Conservation (phyloP, 192 early-diverging fungal genomes). For the Spizellomyces sp. region DNA sequence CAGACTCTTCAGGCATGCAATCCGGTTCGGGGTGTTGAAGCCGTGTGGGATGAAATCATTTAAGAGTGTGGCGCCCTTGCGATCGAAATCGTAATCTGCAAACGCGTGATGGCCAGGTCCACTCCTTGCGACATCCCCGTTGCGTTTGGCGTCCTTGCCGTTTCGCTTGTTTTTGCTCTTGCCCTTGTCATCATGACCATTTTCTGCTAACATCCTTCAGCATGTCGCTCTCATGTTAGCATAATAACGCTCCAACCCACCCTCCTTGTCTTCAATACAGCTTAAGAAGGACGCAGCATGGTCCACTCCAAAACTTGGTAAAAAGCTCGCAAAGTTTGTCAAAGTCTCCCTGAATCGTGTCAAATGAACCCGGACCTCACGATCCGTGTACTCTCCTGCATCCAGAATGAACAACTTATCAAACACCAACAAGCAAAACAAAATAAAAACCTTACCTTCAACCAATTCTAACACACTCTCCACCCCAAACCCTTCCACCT, state of each 20-base stretch:
- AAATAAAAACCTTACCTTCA: conserved; percentile 5
- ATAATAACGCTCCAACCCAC: conserved; percentile 41
- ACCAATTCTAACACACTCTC: conserved; percentile 62
- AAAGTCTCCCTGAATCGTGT: conserved; percentile 85
- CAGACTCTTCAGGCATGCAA: conserved; percentile 59
- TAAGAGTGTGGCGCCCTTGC: conserved; percentile 21
- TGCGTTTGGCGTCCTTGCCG: conserved; percentile 40
- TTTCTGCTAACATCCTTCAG: too few species aligned
- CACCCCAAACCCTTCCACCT: conserved; percentile 67
- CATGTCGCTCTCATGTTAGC: neutral
- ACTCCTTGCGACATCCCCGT: conserved; percentile 10
- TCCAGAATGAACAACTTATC: too few species aligned
- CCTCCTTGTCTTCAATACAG: conserved; percentile 58
- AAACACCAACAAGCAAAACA: neutral
- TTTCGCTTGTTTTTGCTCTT: conserved; percentile 28
- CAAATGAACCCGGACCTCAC: conserved; percentile 89
- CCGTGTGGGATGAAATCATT: conserved; percentile 58
- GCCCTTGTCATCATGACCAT: neutral
- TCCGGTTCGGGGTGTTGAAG: conserved; percentile 33
- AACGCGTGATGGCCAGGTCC: conserved; percentile 16
- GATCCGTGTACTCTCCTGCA: conserved; percentile 78
- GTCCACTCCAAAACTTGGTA: conserved; percentile 67
- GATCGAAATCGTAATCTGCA: conserved; percentile 38
- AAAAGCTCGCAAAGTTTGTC: conserved; percentile 68
- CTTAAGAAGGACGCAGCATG: conserved; percentile 74